Evolutionary conservation across 2,329 filamentous ascomycete genomes (phyloP), one percentile per base, ranked within the genome.

Genomic region (Neonectria faginata): DNA sequence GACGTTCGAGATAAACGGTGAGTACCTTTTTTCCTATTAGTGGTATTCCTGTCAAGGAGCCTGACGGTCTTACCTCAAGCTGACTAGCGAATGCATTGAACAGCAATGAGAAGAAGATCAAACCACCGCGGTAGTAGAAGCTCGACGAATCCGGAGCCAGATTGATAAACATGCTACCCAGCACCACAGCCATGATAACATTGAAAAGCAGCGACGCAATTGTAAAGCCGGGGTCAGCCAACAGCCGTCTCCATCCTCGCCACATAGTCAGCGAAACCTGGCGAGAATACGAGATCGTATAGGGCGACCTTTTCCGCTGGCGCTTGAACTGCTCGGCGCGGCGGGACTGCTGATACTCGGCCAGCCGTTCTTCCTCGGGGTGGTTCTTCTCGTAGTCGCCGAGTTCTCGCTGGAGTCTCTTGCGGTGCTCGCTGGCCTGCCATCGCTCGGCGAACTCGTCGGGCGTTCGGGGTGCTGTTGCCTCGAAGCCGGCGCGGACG

Each of bases 131-230:
- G 3, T 81, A 77, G 57, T 82, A 82, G 62, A 87, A 85, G 1
- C 78, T 80, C 1, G 75, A 75, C 0, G 83, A 82, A n/a, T 79
- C 80, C 5, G 78, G 54, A 0, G 80, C 78, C 0, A 82, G 77
- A 7, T 82, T 78, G 63, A 76, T 87, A 67, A 85, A 88, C 63
- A 87, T 79, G 20, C 80, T 84, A n/a, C 84, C 84, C 57, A 86
- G 77, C 45, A 88, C 84, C 10, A 88, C 72, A 4, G 82, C 81
- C 75, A 86, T 80, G 65, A 85, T 71, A 52, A 85, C 64, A 52
- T 86, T 82, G 29, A 80, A 81, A 16, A 79, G 59, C 2, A 82
- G 77, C 16, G 78, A 79, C 0, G 79, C 79, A 11, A 80, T 69
- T 0, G 81, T 81, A 4, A 80, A 79, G 0, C 78, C 68, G 5